Evolutionary conservation across 83 land plant genomes (phyloP).

Genomic region (Picea abies): DNA sequence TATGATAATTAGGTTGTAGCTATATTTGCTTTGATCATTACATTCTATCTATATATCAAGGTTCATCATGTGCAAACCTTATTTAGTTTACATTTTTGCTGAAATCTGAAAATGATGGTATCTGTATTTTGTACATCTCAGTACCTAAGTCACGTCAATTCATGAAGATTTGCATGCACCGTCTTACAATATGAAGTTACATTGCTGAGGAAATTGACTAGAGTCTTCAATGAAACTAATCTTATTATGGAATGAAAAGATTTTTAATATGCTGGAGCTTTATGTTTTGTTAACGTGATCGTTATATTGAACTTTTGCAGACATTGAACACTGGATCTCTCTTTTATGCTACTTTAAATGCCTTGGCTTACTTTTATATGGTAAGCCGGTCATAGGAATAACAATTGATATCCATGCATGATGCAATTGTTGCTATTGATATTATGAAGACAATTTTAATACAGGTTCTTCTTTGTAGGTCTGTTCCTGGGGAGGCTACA

Average conservation of each 20-base stretch:
- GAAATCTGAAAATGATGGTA: no score
- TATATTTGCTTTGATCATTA: slow-evolving; percentile 93
- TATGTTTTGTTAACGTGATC: neutral
- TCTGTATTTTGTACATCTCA: no score
- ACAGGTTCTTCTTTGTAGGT: no score
- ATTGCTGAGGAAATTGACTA: neutral
- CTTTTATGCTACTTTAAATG: slow-evolving; percentile 93
- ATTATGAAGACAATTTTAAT: neutral
- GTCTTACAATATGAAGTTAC: neutral
- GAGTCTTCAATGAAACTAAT: neutral
- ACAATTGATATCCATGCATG: neutral
- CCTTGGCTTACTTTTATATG: slow-evolving; percentile 97
- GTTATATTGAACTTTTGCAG: slow-evolving; percentile 47
- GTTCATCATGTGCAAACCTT: no score
- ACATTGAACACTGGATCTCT: slow-evolving; percentile 98
- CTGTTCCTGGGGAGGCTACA: no score
- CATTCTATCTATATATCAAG: slow-evolving; percentile 55
- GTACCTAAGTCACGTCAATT: no score
- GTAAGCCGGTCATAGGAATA: slow-evolving; percentile 40
- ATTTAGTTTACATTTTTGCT: no score
- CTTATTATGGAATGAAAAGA: neutral
- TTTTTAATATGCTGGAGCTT: neutral
- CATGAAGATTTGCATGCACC: neutral
- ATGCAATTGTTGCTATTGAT: neutral
- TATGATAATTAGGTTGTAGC: slow-evolving; percentile 99